Conservation (phyloP, 306 rosid genomes). For the Purshia tridentata region DNA sequence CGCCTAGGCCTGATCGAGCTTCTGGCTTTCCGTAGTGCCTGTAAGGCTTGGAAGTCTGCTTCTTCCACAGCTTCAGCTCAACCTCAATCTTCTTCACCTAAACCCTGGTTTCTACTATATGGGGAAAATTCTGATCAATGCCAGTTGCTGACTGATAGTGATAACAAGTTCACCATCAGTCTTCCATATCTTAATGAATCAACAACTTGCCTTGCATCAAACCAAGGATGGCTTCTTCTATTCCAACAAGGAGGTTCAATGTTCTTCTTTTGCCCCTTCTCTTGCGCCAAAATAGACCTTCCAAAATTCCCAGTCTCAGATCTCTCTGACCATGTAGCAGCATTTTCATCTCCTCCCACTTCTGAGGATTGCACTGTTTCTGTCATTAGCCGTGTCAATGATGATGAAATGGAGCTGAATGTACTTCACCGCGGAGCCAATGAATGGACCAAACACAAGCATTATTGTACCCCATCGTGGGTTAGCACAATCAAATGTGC, state of each 20-base stretch:
- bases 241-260: conserved; percentile 3
- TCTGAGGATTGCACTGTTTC: conserved; percentile 21
- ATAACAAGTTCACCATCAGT: background rate
- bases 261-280: conserved; percentile 40
- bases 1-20: conserved; percentile 21
- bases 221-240: conserved; percentile 39
- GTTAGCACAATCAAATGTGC: background rate
- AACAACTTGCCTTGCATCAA: conserved; percentile 39
- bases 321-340: conserved; percentile 18
- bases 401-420: background rate
- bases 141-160: background rate
- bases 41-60: conserved; percentile 35
- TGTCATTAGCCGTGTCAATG: background rate
- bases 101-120: conserved; percentile 29
- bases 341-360: conserved; percentile 34
- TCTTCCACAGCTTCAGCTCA: conserved; percentile 10
- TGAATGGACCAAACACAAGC: conserved; percentile 12
- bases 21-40: conserved; percentile 29
- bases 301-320: conserved; percentile 25
- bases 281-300: conserved; percentile 30
- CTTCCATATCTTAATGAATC: conserved; percentile 26
- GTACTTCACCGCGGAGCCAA: conserved; percentile 10
- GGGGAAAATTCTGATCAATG: conserved; percentile 23
- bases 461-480: rapidly evolving
- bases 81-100: background rate